Evolutionary conservation across 306 rosid species (phyloP).

Genomic region (Cucurbita moschata): DNA sequence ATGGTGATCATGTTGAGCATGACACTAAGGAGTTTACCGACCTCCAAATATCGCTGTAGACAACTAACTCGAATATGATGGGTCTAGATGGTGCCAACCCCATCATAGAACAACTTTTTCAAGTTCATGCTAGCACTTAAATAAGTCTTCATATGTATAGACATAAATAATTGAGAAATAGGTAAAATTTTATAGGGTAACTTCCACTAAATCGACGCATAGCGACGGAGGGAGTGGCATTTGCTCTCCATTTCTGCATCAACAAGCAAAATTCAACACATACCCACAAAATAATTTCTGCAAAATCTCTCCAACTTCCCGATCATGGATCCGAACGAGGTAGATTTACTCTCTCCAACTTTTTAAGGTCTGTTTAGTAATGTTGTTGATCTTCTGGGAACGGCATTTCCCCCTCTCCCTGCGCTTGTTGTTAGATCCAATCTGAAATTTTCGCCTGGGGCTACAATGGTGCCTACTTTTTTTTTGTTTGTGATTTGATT

Average conservation of each 20-base stretch:
- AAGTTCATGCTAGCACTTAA: too few relatives aligned
- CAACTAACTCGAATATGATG: too few relatives aligned
- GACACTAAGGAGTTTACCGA: too few relatives aligned
- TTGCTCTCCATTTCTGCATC: neutral
- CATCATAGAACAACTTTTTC: too few relatives aligned
- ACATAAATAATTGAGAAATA: too few relatives aligned
- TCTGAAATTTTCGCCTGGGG: neutral
- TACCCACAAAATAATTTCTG: neutral
- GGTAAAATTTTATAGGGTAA: neutral
- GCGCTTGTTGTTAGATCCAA: neutral
- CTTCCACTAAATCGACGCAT: neutral
- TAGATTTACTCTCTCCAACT: conserved; percentile 4
- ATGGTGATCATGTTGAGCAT: too few relatives aligned
- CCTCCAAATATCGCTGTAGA: too few relatives aligned
- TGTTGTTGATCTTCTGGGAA: neutral
- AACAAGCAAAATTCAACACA: neutral
- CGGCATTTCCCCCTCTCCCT: neutral
- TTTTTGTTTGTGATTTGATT: neutral
- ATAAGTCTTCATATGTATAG: too few relatives aligned
- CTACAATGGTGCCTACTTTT: neutral
- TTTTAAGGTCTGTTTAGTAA: neutral
- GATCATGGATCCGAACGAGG: conserved; percentile 31
- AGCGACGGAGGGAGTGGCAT: neutral
- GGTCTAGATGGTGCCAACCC: too few relatives aligned
- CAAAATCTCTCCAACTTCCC: neutral